These are phyloP conservation scores for Solanum pimpinellifolium DNA, from an alignment of 257 asterid species.

Conservation along the genomic window DNA sequence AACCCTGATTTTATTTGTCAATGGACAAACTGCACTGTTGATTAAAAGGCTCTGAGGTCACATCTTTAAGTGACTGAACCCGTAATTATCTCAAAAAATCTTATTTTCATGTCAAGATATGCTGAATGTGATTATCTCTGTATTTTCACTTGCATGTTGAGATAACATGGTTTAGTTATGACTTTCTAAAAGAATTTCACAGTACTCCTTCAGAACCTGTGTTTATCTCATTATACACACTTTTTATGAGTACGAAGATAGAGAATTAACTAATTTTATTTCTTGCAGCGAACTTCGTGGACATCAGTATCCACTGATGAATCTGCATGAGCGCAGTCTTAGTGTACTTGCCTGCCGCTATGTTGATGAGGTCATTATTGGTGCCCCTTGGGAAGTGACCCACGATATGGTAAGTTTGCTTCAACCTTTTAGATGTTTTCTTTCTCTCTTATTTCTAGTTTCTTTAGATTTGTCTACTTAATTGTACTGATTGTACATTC, in stretches of 20 bases:
- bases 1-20: background rate
- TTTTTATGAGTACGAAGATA: background rate
- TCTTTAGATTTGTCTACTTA: background rate
- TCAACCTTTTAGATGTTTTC: background rate
- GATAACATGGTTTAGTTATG: background rate
- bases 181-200: background rate
- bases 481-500: background rate
- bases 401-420: conserved; percentile 54
- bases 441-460: background rate
- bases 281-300: conserved; percentile 72
- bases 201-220: background rate
- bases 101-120: background rate
- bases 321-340: conserved; percentile 87
- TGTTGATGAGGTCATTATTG: conserved; percentile 92
- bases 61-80: background rate
- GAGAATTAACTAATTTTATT: background rate
- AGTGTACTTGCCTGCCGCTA: conserved; percentile 87
- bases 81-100: background rate
- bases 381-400: conserved; percentile 85
- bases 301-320: conserved; percentile 64
- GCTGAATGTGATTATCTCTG: background rate
- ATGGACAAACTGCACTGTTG: background rate
- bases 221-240: background rate
- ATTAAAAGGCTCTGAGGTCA: background rate
- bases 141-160: background rate